Evolutionary conservation across 2,329 filamentous ascomycete species (phyloP).

Genomic region (Xylaria sp.): DNA sequence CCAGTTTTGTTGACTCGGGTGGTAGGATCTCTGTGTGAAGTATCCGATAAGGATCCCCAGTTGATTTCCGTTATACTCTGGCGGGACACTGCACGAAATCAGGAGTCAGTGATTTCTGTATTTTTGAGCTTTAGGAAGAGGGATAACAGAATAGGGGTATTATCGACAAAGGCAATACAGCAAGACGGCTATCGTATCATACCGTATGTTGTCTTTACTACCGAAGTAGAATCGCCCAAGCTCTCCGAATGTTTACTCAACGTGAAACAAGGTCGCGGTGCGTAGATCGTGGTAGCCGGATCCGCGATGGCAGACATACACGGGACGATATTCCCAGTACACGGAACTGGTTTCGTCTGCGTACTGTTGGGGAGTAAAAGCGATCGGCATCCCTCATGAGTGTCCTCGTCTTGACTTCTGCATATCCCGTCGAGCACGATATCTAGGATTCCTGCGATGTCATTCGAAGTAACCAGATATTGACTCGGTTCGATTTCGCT

Average conservation of each 20-base stretch:
- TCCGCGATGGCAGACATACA: conserved; percentile 23
- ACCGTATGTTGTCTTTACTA: conserved; percentile 23
- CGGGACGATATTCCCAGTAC: conserved; percentile 23
- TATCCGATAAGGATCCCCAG: conserved; percentile 23
- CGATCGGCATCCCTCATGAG: conserved; percentile 18
- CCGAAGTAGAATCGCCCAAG: not conserved
- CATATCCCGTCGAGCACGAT: conserved; percentile 28
- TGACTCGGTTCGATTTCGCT: conserved; percentile 13
- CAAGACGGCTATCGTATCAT: not conserved
- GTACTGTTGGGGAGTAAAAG: conserved; percentile 21
- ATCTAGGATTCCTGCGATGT: conserved; percentile 31
- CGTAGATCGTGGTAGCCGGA: conserved; percentile 30
- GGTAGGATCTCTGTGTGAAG: not conserved
- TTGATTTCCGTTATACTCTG: conserved; percentile 32
- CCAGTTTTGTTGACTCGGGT: not conserved
- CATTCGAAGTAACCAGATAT: conserved; percentile 27
- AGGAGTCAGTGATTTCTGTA: not conserved
- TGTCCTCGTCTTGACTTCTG: conserved; percentile 15
- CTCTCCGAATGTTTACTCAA: conserved; percentile 6
- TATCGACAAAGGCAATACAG: not conserved
- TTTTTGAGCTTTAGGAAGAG: not conserved
- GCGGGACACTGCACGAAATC: conserved; percentile 23
- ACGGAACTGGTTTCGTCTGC: conserved; percentile 19
- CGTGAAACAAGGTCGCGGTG: conserved; percentile 27
- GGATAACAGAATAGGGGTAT: not conserved